These are phyloP conservation scores for Pythium utonaiense DNA, from an alignment of 352 stramenopile species.

Conservation along the genomic window DNA sequence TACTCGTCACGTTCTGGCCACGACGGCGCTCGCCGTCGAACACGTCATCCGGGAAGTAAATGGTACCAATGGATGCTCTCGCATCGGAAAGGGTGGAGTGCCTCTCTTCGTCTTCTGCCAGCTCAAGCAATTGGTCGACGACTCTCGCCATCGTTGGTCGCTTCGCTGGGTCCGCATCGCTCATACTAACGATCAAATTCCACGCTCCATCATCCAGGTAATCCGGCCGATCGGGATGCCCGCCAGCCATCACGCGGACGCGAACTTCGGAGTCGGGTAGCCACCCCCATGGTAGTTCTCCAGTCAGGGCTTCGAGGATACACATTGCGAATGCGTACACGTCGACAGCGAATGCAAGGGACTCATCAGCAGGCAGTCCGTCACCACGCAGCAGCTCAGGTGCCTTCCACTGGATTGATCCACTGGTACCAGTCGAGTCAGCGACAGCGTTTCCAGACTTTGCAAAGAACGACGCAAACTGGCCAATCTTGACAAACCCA, in stretches of 20 bases:
- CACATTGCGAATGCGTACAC: conserved; percentile 72
- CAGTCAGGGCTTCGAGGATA: conserved; percentile 49
- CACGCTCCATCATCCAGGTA: conserved; percentile 40
- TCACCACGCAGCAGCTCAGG: conserved; percentile 37
- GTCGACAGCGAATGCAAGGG: conserved; percentile 34
- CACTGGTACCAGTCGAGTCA: background rate
- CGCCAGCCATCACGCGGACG: conserved; percentile 33
- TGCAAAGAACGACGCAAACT: conserved; percentile 38
- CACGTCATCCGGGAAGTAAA: conserved; percentile 3
- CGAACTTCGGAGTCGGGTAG: conserved; percentile 41
- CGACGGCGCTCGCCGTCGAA: conserved; percentile 6
- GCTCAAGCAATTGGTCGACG: conserved; percentile 35
- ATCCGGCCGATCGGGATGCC: conserved; percentile 37
- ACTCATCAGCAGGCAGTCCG: background rate
- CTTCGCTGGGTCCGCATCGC: conserved; percentile 32
- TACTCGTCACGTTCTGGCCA: conserved; percentile 3
- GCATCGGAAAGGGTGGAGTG: conserved; percentile 3
- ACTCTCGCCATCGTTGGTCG: conserved; percentile 51
- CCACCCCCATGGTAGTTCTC: conserved; percentile 62
- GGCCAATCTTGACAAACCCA: conserved; percentile 50
- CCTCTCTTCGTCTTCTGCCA: conserved; percentile 50
- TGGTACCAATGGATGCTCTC: background rate
- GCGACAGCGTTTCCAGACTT: background rate
- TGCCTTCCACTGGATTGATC: conserved; percentile 50
- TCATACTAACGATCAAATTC: conserved; percentile 54